Evolutionary conservation across 352 stramenopile species (phyloP).

Genomic region (Pythium phragmitis): DNA sequence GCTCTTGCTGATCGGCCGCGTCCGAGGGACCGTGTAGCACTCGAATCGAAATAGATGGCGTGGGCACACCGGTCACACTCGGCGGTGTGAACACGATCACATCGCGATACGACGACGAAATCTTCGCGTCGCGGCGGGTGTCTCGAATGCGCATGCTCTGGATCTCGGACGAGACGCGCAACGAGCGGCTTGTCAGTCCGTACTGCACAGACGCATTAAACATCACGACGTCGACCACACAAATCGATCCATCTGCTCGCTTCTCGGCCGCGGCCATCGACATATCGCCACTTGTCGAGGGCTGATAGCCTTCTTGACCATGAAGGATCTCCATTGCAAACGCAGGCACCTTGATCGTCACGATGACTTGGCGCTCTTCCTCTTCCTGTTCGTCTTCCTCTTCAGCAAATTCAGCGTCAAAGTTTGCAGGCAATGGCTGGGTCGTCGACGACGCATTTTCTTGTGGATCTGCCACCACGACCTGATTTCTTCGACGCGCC

Average conservation of each 20-base stretch:
- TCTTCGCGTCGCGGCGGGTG: conserved; percentile 52
- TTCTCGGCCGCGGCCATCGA: conserved; percentile 69
- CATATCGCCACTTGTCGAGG: conserved; percentile 69
- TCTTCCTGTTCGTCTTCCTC: conserved; percentile 39
- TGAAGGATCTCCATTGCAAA: conserved; percentile 81
- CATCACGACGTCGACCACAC: conserved; percentile 50
- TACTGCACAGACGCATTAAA: conserved; percentile 53
- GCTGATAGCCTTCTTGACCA: conserved; percentile 75
- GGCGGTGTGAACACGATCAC: conserved; percentile 65
- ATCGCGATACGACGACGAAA: conserved; percentile 65
- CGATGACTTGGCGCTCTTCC: conserved; percentile 50
- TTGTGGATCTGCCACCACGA: background rate
- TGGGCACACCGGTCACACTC: conserved; percentile 23
- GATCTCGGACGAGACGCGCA: conserved; percentile 52
- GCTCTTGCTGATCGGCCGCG: conserved; percentile 36
- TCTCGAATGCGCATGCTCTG: conserved; percentile 67
- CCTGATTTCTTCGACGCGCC: conserved; percentile 32
- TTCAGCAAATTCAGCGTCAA: conserved; percentile 27
- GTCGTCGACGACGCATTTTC: background rate
- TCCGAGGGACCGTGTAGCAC: conserved; percentile 44
- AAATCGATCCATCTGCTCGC: conserved; percentile 74
- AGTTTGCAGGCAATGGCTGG: background rate
- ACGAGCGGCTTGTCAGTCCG: conserved; percentile 41
- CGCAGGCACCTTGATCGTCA: conserved; percentile 63
- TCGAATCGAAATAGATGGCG: conserved; percentile 57